Evolutionary conservation across 2,329 filamentous ascomycete genomes (phyloP), one percentile per base, ranked within the genome.

Genomic region (Cytospora schulzeri): DNA sequence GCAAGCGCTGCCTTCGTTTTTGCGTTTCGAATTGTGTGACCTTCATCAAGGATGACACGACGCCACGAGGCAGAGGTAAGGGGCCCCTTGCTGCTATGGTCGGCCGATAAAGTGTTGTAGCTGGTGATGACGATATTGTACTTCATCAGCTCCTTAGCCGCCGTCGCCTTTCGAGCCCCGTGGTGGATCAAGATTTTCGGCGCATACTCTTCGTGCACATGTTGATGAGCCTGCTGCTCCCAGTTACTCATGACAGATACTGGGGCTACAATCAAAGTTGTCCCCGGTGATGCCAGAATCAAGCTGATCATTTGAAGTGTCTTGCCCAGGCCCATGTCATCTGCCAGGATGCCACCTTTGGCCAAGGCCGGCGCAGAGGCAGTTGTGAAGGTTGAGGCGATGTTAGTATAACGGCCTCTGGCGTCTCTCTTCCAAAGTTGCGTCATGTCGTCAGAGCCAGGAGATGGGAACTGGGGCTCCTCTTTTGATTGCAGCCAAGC

Each of bases 321-420:
- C 78, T 96, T 96, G 28, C 93, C 93, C 6, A 97, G 78, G 4
- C 93, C 93, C 93, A 97, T 97, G 71, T 97, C 93, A 74, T 97
- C 93, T 2, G 92, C 92, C 11, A 97, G 82, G 57, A 97, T 93
- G 35, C 93, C 93, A 22, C 93, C 93, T 57, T 87, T 91, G 8
- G 91, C 86, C 26, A 96, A 81, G 0, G 78, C 75, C 0, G 92
- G 92, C 1, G 82, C 76, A 3, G 74, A 75, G 0, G 74, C 75
- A 11, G 83, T 87, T 12, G 86, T 83, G 73, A 88, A 93, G 60
- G 88, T 88, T 0, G 88, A 94, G 65, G 88, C 91, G 68, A 91
- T 82, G 75, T 91, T 92, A 64, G 82, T 84, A 70, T 87, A 91
- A 19, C 72, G 71, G 4, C 75, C 75, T 45, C 74, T 74, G 7